Evolutionary conservation across 345 rosid genomes (phyloP), one percentile per base, ranked within the genome.

Genomic region (Brassica napus): DNA sequence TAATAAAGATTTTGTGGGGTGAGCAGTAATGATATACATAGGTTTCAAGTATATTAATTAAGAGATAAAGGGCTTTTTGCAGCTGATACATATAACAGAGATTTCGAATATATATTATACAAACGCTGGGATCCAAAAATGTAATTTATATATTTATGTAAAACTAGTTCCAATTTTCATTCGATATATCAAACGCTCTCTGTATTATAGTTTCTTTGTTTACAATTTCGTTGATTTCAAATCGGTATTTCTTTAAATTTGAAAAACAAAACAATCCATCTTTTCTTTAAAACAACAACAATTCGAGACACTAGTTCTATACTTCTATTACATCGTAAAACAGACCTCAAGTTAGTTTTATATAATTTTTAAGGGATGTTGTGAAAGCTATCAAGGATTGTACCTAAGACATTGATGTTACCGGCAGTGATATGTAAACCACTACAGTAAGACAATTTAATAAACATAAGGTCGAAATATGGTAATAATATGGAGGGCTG

Each of bases 1-100:
- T 73, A 49, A 68, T 74, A 35, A 79, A 74, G 82, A 79, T 79
- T 79, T 69, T 74, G 75, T 79, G 82, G 82, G n/a, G 82, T 71
- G 69, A 59, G 69, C 79, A 74, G 71, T 79, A 68, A 69, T 79
- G 75, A 69, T 74, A 61, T 61, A 49, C 65, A 63, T 52, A 14
- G 69, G 74, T 67, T 69, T 60, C 6, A 31, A 34, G 66, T 49
- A 68, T 73, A 61, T 39, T 39, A 8, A 68, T 79, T 68, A 74
- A 73, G 74, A 74, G 44, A 49, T 73, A 73, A 14, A 57, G 24
- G 18, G 24, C 49, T 61, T 52, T 47, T 74, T 14, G 55, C 39
- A 21, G 42, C 31, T 73, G 73, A 67, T 55, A 49, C 65, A 65
- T 64, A 65, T 44, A 31, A 70, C 65, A 64, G 28, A 69, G 1